These are phyloP conservation scores for Talaromyces sp. DNA, from an alignment of 2,329 filamentous ascomycete genomes.

Conservation along the genomic window DNA sequence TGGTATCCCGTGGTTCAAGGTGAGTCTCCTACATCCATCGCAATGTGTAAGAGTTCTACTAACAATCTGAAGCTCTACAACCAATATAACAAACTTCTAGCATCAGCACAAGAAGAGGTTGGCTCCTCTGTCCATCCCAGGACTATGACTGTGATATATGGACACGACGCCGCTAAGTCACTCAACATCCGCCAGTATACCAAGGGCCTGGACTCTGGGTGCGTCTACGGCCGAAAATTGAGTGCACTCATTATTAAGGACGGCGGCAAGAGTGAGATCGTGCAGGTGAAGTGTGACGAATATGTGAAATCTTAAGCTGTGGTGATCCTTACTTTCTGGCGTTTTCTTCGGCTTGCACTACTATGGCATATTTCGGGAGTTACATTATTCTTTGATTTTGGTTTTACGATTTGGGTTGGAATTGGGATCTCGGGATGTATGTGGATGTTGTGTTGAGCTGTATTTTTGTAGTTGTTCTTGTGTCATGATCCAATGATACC, in stretches of 20 bases:
- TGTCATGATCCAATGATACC: slow-evolving; percentile 10
- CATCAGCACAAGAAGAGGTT: background rate
- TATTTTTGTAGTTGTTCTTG: background rate
- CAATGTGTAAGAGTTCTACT: background rate
- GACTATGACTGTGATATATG: slow-evolving; percentile 72
- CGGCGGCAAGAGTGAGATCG: slow-evolving; percentile 42
- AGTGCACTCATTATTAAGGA: slow-evolving; percentile 74
- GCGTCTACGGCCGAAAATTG: slow-evolving; percentile 71
- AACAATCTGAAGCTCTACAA: slow-evolving; percentile 49
- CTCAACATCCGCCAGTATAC: slow-evolving; percentile 68
- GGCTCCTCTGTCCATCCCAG: slow-evolving; percentile 29
- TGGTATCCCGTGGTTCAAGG: slow-evolving; percentile 67
- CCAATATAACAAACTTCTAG: slow-evolving; percentile 32
- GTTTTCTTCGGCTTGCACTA: background rate
- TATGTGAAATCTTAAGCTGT: slow-evolving; percentile 25
- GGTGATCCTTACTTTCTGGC: background rate
- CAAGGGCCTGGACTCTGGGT: slow-evolving; percentile 82
- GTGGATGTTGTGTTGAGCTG: background rate
- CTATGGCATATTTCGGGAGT: slow-evolving; percentile 1
- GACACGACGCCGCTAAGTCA: slow-evolving; percentile 76
- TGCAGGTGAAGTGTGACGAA: slow-evolving; percentile 45
- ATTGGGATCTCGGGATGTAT: background rate
- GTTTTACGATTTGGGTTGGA: background rate
- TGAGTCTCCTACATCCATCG: slow-evolving; percentile 26
- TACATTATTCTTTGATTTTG: background rate